Conservation (phyloP, 1,284 basidiomycete species). For the Papiliotrema fonsecae region DNA sequence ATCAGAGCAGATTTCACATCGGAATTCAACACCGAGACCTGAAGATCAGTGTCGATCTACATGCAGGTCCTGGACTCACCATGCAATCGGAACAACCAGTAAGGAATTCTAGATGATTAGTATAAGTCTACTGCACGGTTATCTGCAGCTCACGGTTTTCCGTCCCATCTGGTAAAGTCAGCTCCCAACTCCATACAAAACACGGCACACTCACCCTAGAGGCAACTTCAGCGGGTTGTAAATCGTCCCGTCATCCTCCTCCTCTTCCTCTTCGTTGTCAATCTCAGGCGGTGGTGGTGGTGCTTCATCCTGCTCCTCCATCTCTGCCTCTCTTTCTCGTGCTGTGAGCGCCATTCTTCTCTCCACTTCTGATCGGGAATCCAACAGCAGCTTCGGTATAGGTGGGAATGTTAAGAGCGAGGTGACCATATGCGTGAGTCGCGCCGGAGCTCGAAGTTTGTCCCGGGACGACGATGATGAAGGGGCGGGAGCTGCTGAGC, state of each 20-base stretch:
- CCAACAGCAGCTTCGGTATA: slow-evolving; percentile 61
- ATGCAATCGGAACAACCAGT: neutral
- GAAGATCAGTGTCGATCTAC: neutral
- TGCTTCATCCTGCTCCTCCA: slow-evolving; percentile 73
- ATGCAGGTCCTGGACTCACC: neutral
- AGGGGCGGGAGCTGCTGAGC: slow-evolving; percentile 17
- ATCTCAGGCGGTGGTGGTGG: slow-evolving; percentile 52
- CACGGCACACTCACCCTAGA: slow-evolving; percentile 67
- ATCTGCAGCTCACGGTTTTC: slow-evolving; percentile 19
- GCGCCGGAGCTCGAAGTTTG: slow-evolving; percentile 65
- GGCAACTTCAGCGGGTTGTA: slow-evolving; percentile 98
- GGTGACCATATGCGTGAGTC: slow-evolving; percentile 66
- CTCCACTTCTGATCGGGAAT: slow-evolving; percentile 94
- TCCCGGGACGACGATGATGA: slow-evolving; percentile 48
- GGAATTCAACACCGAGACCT: slow-evolving; percentile 84
- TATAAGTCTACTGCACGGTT: neutral
- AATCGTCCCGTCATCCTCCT: slow-evolving; percentile 88
- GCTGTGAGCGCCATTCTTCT: slow-evolving; percentile 93
- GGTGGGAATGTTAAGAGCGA: slow-evolving; percentile 62
- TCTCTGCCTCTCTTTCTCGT: slow-evolving; percentile 89
- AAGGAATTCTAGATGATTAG: neutral
- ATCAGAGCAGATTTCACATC: slow-evolving; percentile 96
- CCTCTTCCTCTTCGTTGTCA: slow-evolving; percentile 63
- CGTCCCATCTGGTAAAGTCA: slow-evolving; percentile 20
- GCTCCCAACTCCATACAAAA: neutral